Conservation (phyloP, 1,284 basidiomycete species). For the Ceratobasidium sp. region DNA sequence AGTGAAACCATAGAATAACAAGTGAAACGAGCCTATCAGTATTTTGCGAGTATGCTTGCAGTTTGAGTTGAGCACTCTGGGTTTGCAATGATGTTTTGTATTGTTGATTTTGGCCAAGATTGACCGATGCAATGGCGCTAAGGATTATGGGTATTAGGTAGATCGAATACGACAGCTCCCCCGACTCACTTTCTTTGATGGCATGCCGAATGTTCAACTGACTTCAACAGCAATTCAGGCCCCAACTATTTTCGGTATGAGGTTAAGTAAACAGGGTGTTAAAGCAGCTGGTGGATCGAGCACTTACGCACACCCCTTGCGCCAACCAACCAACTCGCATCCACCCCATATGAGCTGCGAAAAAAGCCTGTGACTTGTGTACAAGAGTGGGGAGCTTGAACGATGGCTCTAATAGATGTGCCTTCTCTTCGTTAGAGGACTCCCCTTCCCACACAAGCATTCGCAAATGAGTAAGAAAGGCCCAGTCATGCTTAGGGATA, state of each 20-base stretch:
- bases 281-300: not conserved
- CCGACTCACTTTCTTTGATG: conserved; percentile 3
- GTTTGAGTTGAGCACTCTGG: conserved; percentile 10
- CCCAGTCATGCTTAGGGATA: not conserved
- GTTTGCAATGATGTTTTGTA: not conserved
- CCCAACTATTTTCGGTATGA: not conserved
- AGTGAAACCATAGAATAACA: conserved; percentile 23
- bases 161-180: not conserved
- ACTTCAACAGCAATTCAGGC: conserved; percentile 1
- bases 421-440: not conserved
- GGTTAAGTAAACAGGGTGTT: not conserved
- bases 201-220: conserved; percentile 24
- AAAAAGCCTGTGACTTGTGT: not conserved
- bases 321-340: conserved; percentile 13
- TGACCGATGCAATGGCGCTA: conserved; percentile 11
- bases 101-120: conserved; percentile 1
- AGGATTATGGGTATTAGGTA: not conserved
- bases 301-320: not conserved
- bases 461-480: not conserved
- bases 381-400: not conserved
- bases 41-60: not conserved
- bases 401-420: not conserved
- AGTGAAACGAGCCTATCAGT: conserved; percentile 17
- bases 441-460: conserved; percentile 23
- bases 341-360: conserved; percentile 20